Base-by-base conservation (phyloP, 495 filamentous ascomycete species). In the Xylaria curta region DNA sequence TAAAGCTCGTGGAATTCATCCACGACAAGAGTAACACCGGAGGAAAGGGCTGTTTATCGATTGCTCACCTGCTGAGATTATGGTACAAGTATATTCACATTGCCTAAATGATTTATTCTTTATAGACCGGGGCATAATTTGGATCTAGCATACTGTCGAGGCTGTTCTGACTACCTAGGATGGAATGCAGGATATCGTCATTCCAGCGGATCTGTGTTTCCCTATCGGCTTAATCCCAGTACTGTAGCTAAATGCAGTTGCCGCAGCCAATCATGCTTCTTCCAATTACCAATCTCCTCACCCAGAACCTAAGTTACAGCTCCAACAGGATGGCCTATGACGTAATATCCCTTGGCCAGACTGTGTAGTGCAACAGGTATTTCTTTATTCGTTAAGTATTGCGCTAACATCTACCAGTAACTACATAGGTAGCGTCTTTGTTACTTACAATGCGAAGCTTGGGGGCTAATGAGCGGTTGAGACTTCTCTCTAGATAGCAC, bases 251-350 rank as follows among this genome's bases (percentile, higher is more conserved):
- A 21, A 31, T 31, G 3, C 4, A 2, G 46, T 33, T 53, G 46
- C 33, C 12, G 28, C 33, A 51, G 33, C 65, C 65, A 67, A 67
- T 67, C 65, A 56, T 19, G 3, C 15, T 17, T 33, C 1, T 36
- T n/a, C 49, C 28, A 21, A 54, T 67, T 40, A 54, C 65, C 36
- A 56, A 67, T 17, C 65, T 36, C 65, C 47, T 54, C 49, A 10
- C 46, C 4, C 44, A 24, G 19, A 19, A 13, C 12, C 26, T 19
- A 60, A 61, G 9, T 17, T 24, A 9, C 28, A 13, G 19, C 33
- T 19, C 33, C 10, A 56, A 4, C 13, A 54, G 47, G 15, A n/a
- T 9, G 19, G 19, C 28, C 33, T 38, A 67, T 67, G 65, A 67
- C 44, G 65, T 67, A 54, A 67, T 56, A 7, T 24, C 21, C 19